These are phyloP conservation scores for Pisolithus tinctorius DNA, from an alignment of 768 basidiomycete species.

Conservation along the genomic window DNA sequence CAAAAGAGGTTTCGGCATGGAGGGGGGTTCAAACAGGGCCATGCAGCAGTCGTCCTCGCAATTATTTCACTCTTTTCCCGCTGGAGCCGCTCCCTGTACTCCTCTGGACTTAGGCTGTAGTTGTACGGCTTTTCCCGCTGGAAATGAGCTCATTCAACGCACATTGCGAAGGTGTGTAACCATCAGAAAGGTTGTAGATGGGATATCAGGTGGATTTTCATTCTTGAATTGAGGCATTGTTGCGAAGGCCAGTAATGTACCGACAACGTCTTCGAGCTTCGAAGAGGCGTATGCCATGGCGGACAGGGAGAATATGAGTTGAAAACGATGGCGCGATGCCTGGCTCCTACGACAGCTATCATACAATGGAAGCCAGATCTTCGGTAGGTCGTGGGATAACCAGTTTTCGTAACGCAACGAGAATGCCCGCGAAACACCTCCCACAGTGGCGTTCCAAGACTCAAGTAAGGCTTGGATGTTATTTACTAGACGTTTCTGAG, in stretches of 20 bases:
- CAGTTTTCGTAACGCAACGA: constrained; percentile 15
- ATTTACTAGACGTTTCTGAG: neutral
- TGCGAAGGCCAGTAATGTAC: constrained; percentile 26
- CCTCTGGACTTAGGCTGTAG: constrained; percentile 4
- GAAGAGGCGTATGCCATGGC: constrained; percentile 24
- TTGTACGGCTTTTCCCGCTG: neutral
- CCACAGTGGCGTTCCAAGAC: neutral
- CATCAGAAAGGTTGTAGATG: constrained; percentile 5
- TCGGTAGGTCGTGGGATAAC: constrained; percentile 14
- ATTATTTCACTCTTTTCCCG: neutral
- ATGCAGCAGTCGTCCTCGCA: neutral
- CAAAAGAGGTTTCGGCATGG: neutral
- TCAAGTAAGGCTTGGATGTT: neutral
- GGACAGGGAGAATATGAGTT: constrained; percentile 23
- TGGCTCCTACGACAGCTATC: constrained; percentile 11
- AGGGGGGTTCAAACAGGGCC: constrained; percentile 10
- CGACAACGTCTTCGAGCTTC: constrained; percentile 8
- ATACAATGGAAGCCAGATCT: constrained; percentile 21
- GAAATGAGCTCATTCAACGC: neutral
- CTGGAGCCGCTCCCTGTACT: neutral
- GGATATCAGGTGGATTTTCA: constrained; percentile 6
- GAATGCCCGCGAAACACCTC: neutral
- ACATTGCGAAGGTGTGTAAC: neutral
- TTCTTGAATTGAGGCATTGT: constrained; percentile 4
- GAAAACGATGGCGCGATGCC: constrained; percentile 5